Evolutionary conservation across 768 basidiomycete genomes (phyloP), one percentile per base, ranked within the genome.

Genomic region (Kwoniella europaea): DNA sequence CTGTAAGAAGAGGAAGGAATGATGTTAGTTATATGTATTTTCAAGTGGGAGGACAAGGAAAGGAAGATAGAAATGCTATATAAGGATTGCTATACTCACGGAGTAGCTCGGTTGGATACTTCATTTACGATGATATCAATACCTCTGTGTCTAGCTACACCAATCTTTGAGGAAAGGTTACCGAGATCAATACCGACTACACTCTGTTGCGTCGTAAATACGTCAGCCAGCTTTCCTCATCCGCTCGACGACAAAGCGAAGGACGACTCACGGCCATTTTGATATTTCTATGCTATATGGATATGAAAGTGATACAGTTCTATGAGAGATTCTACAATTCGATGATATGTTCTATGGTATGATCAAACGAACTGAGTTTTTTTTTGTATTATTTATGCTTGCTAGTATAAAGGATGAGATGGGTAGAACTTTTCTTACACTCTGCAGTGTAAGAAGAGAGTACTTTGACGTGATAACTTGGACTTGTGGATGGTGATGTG

Each of bases 41-140:
- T 29, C 10, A 42, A 13, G 4, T 16, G 2, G 24, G 27, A n/a
- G n/a, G 27, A 60, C 22, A 35, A 2, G 54, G n/a, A 24, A 24
- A 60, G 35, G n/a, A 60, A 60, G 27, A 35, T 10, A n/a, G 65
- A 16, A 16, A 24, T 3, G 29, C 27, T 55, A 55, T 13, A 55
- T 55, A 24, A 58, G 10, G 41, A 42, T 55, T 29, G 61, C 44
- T 18, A 16, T 35, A 88, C 93, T 81, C 72, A 98, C 94, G 96
- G 96, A 27, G 95, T 98, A 16, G 91, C 89, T 66, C 97, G 91
- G 87, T 98, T 98, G 16, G 95, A 98, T 71, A 95, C 94, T 84
- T 99, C 96, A 84, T 99, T 99, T 71, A 90, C 87, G 86, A 99
- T 96, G 85, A 99, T 94, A 88, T 99, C 96, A 86, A 99, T 96